phyloP scores from a whole-genome alignment of 2,329 filamentous ascomycete species.

The Hypoxylon sp. region DNA sequence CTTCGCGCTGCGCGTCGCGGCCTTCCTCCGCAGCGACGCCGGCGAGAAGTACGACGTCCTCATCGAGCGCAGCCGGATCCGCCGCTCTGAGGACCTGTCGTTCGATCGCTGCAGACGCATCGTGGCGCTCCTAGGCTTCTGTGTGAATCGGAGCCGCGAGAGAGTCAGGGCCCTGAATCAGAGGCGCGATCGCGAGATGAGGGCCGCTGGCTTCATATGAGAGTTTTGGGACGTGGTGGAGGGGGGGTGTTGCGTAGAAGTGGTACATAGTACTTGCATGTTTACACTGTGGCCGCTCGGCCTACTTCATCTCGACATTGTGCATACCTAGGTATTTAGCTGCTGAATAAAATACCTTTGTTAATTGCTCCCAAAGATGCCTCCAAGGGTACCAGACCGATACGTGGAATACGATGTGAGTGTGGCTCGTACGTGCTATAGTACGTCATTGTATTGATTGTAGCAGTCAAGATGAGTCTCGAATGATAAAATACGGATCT shows the following conservation, averaged over 20 bases:
- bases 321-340: too few relatives aligned
- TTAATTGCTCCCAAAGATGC: too few relatives aligned
- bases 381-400: too few relatives aligned
- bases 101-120: constrained; percentile 21
- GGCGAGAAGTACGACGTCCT: constrained; percentile 13
- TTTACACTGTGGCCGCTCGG: too few relatives aligned
- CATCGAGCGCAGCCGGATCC: background rate
- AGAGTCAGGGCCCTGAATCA: background rate
- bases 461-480: too few relatives aligned
- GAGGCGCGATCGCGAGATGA: background rate
- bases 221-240: background rate
- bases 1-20: constrained; percentile 15
- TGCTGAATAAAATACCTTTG: too few relatives aligned
- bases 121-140: constrained; percentile 18
- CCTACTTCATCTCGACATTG: too few relatives aligned
- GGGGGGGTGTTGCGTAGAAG: background rate
- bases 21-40: constrained; percentile 3
- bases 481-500: too few relatives aligned
- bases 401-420: too few relatives aligned
- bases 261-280: background rate
- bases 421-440: too few relatives aligned
- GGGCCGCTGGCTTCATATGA: constrained; percentile 9
- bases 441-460: too few relatives aligned
- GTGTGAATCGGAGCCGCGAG: constrained; percentile 13
- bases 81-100: background rate